Base-by-base conservation (phyloP, 129 eudicot species). In the Pittosporum tobira region DNA sequence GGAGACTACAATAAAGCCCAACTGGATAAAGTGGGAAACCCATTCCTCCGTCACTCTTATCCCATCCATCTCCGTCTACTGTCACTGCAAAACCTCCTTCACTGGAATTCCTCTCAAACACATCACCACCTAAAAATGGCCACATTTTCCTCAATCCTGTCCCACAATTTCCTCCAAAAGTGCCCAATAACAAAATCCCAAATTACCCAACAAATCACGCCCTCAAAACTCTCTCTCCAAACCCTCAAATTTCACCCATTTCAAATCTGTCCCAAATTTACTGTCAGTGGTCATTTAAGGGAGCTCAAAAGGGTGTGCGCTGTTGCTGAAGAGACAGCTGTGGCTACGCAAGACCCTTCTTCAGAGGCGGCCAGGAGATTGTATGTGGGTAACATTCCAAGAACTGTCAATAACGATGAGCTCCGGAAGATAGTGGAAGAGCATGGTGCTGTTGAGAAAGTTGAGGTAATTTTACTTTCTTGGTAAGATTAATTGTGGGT, bases 301-400 rank as follows among this genome's bases (percentile, higher is more conserved):
- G 71, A 34, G 66, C 69, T 65, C 74, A 58, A 50, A 42, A 75
- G 80, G 15, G 40, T 72, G 11, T 73, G 58, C 13, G 88, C 77
- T 23, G 88, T 82, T 26, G 82, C 82, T 37, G 95, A 82, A 57
- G 78, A 64, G 20, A 61, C 81, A 37, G 69, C 51, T 30, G 45
- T 56, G 40, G 43, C 62, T 10, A 64, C 82, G 4, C 46, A 60
- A 34, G 96, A 80, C 77, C 81, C 84, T 1, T 67, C 95, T 18
- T 72, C 88, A 26, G 89, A 66, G 27, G 82, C 75, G 1, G 89
- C 87, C 11, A 64, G 89, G 64, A 48, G 77, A 59, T 59, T 90
- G 45, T 85, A 85, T 64, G 84, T 90, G 6, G 98, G 98, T 14
- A 90, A 90, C 66, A 85, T 90, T 68, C 98, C 98, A 3, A 65